A percentile compares a stretch with the other conserved stretches of the same genome.
phyloP scores from a whole-genome alignment of 1,284 basidiomycete genomes.

The Golubevia sp. region DNA sequence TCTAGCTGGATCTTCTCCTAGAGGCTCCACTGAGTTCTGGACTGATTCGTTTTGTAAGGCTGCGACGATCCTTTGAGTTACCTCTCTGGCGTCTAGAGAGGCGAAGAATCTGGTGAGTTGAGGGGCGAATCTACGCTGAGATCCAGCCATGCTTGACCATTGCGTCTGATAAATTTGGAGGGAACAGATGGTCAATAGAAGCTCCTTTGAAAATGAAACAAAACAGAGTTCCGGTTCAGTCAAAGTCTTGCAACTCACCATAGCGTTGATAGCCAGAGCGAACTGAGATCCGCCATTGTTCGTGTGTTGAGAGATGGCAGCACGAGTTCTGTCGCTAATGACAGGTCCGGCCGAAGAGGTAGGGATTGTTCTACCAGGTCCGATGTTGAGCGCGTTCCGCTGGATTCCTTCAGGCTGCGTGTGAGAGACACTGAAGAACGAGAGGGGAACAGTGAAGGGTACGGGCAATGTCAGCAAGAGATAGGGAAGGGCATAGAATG shows the following conservation, averaged over 20 bases:
- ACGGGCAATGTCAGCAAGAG: neutral
- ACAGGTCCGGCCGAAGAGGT: constrained; percentile 18
- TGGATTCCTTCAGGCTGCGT: constrained; percentile 54
- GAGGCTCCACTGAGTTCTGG: constrained; percentile 27
- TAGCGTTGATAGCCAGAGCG: neutral
- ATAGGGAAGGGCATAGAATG: too few relatives aligned
- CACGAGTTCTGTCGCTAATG: constrained; percentile 30
- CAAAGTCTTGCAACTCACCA: neutral
- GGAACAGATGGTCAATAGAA: neutral
- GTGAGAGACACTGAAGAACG: constrained; percentile 31
- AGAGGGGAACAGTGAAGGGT: neutral
- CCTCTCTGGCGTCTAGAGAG: constrained; percentile 17
- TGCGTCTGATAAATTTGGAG: constrained; percentile 20
- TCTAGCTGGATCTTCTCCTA: constrained; percentile 26
- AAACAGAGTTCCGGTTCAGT: neutral
- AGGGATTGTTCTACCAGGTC: neutral
- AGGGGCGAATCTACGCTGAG: constrained; percentile 42
- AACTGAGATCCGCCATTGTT: neutral
- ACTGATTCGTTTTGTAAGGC: constrained; percentile 32
- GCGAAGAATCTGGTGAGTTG: constrained; percentile 58
- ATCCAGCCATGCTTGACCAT: constrained; percentile 11
- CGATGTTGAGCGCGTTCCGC: constrained; percentile 2
- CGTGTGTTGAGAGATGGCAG: neutral
- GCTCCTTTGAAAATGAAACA: neutral
- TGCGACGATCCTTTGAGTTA: constrained; percentile 21